These are phyloP conservation scores for Didymella segeticola DNA, from an alignment of 2,329 filamentous ascomycete genomes.

Conservation along the genomic window DNA sequence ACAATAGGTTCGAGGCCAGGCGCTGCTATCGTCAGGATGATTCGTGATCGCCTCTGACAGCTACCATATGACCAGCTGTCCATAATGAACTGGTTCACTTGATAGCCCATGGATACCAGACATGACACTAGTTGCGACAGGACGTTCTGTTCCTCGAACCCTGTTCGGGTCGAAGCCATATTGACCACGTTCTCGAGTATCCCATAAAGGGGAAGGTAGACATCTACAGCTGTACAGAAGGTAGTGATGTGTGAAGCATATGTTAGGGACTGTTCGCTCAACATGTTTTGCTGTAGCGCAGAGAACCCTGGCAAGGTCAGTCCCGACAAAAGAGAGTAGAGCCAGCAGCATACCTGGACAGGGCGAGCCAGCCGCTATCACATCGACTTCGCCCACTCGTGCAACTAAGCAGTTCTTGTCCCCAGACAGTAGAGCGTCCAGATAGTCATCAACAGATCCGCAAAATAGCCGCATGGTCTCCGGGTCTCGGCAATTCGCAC, in stretches of 20 bases:
- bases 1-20: constrained; percentile 66
- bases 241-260: constrained; percentile 81
- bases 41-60: constrained; percentile 68
- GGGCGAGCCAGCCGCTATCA: constrained; percentile 76
- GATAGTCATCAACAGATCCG: constrained; percentile 75
- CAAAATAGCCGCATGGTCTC: constrained; percentile 63
- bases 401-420: constrained; percentile 55
- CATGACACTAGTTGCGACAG: constrained; percentile 76
- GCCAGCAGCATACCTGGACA: constrained; percentile 60
- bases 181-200: constrained; percentile 77
- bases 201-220: constrained; percentile 77
- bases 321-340: background rate
- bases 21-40: constrained; percentile 76
- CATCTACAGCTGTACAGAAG: constrained; percentile 75
- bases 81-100: constrained; percentile 70
- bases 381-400: constrained; percentile 67
- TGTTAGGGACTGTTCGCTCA: constrained; percentile 63
- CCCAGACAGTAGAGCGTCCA: constrained; percentile 63
- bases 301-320: constrained; percentile 65
- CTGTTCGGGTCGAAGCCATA: constrained; percentile 62
- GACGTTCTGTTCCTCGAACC: constrained; percentile 64
- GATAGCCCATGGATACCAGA: constrained; percentile 79
- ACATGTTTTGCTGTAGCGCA: constrained; percentile 63
- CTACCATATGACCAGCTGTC: constrained; percentile 75
- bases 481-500: constrained; percentile 65